These are phyloP conservation scores for Dillenia suffruticosa DNA, from an alignment of 164 flowering plant genomes.

Conservation along the genomic window DNA sequence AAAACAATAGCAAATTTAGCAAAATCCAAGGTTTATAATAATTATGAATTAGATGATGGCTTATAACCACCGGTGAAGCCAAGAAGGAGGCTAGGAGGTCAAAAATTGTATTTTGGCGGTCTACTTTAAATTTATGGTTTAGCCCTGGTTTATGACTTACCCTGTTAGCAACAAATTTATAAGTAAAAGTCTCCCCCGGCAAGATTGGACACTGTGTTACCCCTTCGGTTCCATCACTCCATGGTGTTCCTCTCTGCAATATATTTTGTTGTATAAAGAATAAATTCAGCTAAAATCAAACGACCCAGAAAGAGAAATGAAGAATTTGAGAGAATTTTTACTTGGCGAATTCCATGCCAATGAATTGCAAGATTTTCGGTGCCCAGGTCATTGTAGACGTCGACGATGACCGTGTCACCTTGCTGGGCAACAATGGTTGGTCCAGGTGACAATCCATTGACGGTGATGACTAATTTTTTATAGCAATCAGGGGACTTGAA, in stretches of 20 bases:
- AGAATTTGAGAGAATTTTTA: slow-evolving; percentile 3
- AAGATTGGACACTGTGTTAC: slow-evolving; percentile 80
- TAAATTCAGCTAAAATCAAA: not conserved
- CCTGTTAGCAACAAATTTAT: slow-evolving; percentile 76
- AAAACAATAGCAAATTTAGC: too few species aligned
- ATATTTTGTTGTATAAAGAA: not conserved
- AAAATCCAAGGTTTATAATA: not conserved
- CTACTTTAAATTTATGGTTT: too few species aligned
- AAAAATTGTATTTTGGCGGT: too few species aligned
- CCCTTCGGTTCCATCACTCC: slow-evolving; percentile 94
- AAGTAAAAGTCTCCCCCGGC: slow-evolving; percentile 70
- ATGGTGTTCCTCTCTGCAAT: slow-evolving; percentile 71
- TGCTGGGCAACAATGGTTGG: slow-evolving; percentile 67
- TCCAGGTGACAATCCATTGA: slow-evolving; percentile 73
- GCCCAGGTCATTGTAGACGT: slow-evolving; percentile 64
- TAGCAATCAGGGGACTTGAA: slow-evolving; percentile 73
- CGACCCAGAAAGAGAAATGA: not conserved
- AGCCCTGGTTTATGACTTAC: slow-evolving; percentile 29
- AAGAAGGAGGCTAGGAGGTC: too few species aligned
- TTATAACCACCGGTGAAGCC: too few species aligned
- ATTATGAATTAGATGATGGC: not conserved
- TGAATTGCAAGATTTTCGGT: slow-evolving; percentile 87
- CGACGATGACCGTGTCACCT: slow-evolving; percentile 74
- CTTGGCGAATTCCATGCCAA: slow-evolving; percentile 98
- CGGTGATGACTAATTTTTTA: slow-evolving; percentile 54